A percentile compares a stretch with the other conserved stretches of the same genome.
These are phyloP conservation scores for Tylopilus vinaceipallidus DNA, from an alignment of 768 basidiomycete genomes.

Conservation along the genomic window DNA sequence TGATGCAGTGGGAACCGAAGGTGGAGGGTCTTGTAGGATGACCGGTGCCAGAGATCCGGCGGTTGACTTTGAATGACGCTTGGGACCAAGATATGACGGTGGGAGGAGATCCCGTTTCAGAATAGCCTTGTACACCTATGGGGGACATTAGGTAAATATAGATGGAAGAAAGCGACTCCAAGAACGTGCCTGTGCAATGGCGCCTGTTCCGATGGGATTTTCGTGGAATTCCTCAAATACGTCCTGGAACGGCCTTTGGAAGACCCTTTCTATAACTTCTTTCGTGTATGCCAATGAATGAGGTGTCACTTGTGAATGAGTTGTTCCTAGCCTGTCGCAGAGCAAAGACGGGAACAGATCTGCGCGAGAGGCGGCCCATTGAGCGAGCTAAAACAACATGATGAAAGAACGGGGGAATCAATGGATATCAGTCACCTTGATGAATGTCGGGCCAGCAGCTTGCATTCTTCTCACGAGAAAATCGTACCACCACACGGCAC, in stretches of 20 bases:
- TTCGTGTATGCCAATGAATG: constrained; percentile 83
- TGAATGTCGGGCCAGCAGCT: constrained; percentile 93
- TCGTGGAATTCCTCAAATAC: constrained; percentile 91
- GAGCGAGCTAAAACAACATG: constrained; percentile 64
- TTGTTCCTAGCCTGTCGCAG: constrained; percentile 77
- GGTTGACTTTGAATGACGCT: constrained; percentile 48
- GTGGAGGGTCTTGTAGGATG: constrained; percentile 51
- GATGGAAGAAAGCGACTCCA: constrained; percentile 18
- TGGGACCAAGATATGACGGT: constrained; percentile 77
- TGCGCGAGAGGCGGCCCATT: constrained; percentile 96
- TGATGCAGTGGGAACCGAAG: constrained; percentile 75
- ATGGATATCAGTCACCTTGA: constrained; percentile 62
- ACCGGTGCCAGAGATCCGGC: constrained; percentile 53
- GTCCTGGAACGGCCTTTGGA: constrained; percentile 77
- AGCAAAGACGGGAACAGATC: constrained; percentile 89
- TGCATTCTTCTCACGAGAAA: constrained; percentile 88
- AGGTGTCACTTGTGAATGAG: constrained; percentile 85
- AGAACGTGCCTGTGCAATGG: constrained; percentile 76
- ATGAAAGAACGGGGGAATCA: constrained; percentile 8
- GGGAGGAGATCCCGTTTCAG: constrained; percentile 84
- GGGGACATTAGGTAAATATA: neutral
- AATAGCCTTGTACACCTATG: constrained; percentile 83
- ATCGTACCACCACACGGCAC: constrained; percentile 97
- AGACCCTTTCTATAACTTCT: constrained; percentile 76
- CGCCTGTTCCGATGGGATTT: constrained; percentile 91